A percentile compares a stretch with the other conserved stretches of the same genome.
These are phyloP conservation scores for Epichloe sp. DNA, from an alignment of 2,329 filamentous ascomycete species.

Conservation along the genomic window DNA sequence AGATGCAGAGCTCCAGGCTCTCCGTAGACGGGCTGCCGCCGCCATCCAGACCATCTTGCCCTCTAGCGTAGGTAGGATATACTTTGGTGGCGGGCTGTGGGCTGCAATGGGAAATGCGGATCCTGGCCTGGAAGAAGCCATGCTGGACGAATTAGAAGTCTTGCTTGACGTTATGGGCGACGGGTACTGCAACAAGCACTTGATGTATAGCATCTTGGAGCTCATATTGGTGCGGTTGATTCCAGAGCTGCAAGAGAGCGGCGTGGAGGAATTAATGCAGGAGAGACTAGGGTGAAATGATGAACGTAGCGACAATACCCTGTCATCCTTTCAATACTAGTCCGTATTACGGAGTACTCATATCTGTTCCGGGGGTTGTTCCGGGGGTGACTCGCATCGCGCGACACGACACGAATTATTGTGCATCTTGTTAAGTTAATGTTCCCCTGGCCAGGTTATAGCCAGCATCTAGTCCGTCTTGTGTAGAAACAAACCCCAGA, in stretches of 20 bases:
- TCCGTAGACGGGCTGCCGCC: constrained; percentile 54
- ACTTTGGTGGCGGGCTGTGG: constrained; percentile 31
- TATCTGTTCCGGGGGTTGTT: too few relatives aligned
- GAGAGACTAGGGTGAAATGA: constrained; percentile 42
- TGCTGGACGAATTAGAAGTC: constrained; percentile 47
- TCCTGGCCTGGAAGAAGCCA: constrained; percentile 21
- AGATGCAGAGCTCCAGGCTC: constrained; percentile 44
- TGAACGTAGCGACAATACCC: neutral
- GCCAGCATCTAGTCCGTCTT: too few relatives aligned
- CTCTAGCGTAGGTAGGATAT: constrained; percentile 33
- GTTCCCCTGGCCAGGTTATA: too few relatives aligned
- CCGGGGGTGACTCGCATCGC: too few relatives aligned
- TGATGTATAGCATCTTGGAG: constrained; percentile 74
- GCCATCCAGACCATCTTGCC: constrained; percentile 39
- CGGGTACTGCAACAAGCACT: constrained; percentile 82
- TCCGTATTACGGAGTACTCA: neutral
- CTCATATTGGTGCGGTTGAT: constrained; percentile 67
- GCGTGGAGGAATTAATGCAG: constrained; percentile 58
- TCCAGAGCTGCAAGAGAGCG: constrained; percentile 67
- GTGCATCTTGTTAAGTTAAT: too few relatives aligned
- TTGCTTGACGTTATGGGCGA: constrained; percentile 67
- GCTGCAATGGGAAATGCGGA: constrained; percentile 12
- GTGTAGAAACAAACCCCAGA: too few relatives aligned
- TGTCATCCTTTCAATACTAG: neutral
- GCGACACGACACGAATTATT: too few relatives aligned